These are phyloP conservation scores for Trichaptum fuscoviolaceum DNA, from an alignment of 768 basidiomycete species.

Conservation along the genomic window DNA sequence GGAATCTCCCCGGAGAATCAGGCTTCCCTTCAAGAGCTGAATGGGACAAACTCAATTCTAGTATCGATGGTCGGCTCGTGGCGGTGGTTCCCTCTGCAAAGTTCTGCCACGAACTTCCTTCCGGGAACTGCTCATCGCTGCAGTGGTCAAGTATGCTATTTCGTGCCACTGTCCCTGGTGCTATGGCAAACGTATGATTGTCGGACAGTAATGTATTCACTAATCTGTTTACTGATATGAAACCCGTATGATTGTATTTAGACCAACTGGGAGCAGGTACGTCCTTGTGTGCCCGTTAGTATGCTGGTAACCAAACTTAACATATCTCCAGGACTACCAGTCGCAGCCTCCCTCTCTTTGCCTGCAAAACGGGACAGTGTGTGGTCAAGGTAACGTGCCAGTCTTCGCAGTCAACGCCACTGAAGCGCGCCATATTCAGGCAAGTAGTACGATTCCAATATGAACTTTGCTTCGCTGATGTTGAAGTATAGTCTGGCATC, in stretches of 20 bases:
- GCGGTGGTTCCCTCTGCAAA: conserved; percentile 10
- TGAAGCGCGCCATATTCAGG: conserved; percentile 26
- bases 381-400: conserved; percentile 29
- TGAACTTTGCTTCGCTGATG: background rate
- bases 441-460: conserved; percentile 3
- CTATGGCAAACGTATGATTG: conserved; percentile 9
- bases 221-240: background rate
- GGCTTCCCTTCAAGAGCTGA: conserved; percentile 4
- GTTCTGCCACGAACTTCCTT: conserved; percentile 9
- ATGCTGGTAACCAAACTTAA: no score
- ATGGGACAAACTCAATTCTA: conserved; percentile 6
- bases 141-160: conserved; percentile 8
- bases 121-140: conserved; percentile 6
- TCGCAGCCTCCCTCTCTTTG: conserved; percentile 12
- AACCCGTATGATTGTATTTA: background rate
- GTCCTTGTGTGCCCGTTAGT: no score
- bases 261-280: conserved; percentile 14
- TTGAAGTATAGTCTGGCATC: conserved; percentile 22
- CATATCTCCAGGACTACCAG: conserved; percentile 7
- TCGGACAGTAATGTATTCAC: no score
- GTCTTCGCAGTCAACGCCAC: conserved; percentile 26
- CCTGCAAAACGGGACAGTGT: conserved; percentile 18
- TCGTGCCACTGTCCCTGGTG: conserved; percentile 9
- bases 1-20: conserved; percentile 7
- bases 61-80: conserved; percentile 9